These are phyloP conservation scores for Gyromitra esculenta DNA, from an alignment of 2,329 filamentous ascomycete genomes.

Conservation along the genomic window DNA sequence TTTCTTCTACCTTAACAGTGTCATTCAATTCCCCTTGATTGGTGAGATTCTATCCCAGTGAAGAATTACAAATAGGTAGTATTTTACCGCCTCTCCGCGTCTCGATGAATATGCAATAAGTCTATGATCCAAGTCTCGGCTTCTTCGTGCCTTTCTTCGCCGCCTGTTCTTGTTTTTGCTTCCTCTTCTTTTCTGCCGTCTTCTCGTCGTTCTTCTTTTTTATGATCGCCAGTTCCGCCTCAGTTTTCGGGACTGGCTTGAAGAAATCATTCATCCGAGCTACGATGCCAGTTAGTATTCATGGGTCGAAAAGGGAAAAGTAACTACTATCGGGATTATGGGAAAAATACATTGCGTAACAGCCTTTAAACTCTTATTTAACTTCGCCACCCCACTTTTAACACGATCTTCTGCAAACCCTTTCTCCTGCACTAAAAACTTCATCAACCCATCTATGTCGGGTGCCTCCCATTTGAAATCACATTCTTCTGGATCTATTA, in stretches of 20 bases:
- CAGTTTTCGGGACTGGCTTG: constrained; percentile 88
- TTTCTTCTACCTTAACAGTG: neutral
- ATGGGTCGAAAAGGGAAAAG: neutral
- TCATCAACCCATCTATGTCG: constrained; percentile 86
- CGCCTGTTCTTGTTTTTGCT: constrained; percentile 91
- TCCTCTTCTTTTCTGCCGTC: constrained; percentile 92
- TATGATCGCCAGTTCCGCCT: constrained; percentile 80
- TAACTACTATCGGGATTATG: neutral
- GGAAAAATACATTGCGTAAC: constrained; percentile 73
- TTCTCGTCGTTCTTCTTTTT: constrained; percentile 97
- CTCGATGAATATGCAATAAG: neutral
- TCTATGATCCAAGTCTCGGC: constrained; percentile 66
- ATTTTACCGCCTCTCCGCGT: neutral
- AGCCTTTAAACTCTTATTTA: constrained; percentile 90
- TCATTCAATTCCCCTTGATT: neutral
- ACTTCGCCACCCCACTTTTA: constrained; percentile 75
- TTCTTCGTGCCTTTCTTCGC: constrained; percentile 94
- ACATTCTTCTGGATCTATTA: constrained; percentile 83
- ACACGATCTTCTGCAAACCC: constrained; percentile 97
- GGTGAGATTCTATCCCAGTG: constrained; percentile 11
- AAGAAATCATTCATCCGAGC: constrained; percentile 95
- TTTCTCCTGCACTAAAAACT: constrained; percentile 92
- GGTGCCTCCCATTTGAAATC: constrained; percentile 99
- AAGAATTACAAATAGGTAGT: constrained; percentile 38
- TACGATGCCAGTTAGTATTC: constrained; percentile 40